Evolutionary conservation across 306 rosid genomes (phyloP).

Genomic region (Quercus suber): DNA sequence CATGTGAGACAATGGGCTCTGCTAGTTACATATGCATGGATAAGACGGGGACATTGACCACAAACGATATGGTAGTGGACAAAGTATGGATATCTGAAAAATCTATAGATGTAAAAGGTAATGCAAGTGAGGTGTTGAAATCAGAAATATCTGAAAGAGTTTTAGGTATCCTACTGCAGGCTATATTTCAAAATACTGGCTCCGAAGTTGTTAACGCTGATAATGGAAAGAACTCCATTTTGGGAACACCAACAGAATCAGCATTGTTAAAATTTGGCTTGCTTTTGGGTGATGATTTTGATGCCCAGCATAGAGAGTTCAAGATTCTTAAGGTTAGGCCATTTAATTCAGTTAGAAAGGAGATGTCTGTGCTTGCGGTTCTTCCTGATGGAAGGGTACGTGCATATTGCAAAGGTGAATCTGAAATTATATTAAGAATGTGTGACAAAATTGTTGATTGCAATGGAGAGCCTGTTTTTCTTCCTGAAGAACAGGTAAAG

Average conservation of each 20-base stretch:
- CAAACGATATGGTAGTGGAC: constrained; percentile 81
- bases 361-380: constrained; percentile 82
- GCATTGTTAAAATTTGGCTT: constrained; percentile 77
- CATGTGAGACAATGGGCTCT: constrained; percentile 99
- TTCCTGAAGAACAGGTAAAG: constrained; percentile 44
- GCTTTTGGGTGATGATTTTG: constrained; percentile 69
- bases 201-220: constrained; percentile 65
- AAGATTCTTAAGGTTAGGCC: constrained; percentile 78
- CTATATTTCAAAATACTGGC: constrained; percentile 79
- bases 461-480: constrained; percentile 57
- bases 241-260: constrained; percentile 94
- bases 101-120: constrained; percentile 38
- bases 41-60: constrained; percentile 90
- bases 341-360: constrained; percentile 83
- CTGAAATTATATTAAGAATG: constrained; percentile 73
- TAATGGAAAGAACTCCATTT: constrained; percentile 57
- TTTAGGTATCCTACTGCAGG: constrained; percentile 54
- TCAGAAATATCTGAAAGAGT: constrained; percentile 48
- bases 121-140: constrained; percentile 47
- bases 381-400: constrained; percentile 62
- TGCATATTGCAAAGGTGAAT: constrained; percentile 93
- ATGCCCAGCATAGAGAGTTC: constrained; percentile 36
- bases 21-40: constrained; percentile 91
- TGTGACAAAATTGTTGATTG: constrained; percentile 63
- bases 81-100: constrained; percentile 66